A percentile compares a stretch with the other conserved stretches of the same genome.
Conservation (phyloP, 306 rosid species). For the Leucaena leucocephala region DNA sequence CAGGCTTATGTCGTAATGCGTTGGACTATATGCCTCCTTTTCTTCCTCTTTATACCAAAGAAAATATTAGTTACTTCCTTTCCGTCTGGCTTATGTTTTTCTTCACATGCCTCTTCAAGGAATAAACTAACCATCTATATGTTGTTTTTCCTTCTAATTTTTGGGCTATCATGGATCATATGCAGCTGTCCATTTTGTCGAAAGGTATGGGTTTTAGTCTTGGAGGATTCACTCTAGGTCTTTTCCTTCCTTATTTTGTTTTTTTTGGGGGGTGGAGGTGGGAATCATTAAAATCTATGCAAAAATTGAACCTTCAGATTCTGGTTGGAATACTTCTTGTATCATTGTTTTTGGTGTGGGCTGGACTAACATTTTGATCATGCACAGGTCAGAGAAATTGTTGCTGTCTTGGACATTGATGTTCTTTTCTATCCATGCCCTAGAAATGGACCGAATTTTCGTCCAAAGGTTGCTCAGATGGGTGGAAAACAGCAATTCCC, state of each 20-base stretch:
- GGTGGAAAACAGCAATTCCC: constrained; percentile 97
- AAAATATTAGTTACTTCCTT: constrained; percentile 4
- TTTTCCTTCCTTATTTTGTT: background rate
- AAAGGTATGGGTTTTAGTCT: constrained; percentile 61
- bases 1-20: constrained; percentile 6
- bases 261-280: background rate
- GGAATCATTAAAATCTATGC: constrained; percentile 7
- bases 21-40: constrained; percentile 6
- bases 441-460: constrained; percentile 85
- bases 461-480: constrained; percentile 78
- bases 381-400: constrained; percentile 89
- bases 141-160: constrained; percentile 26
- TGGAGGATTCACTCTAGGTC: constrained; percentile 20
- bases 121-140: constrained; percentile 45
- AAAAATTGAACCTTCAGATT: constrained; percentile 26
- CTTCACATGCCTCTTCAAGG: constrained; percentile 7
- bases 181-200: constrained; percentile 96
- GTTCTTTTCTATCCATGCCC: constrained; percentile 96
- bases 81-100: background rate
- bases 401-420: constrained; percentile 90
- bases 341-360: constrained; percentile 28
- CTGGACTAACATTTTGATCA: constrained; percentile 38
- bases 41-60: constrained; percentile 10
- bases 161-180: constrained; percentile 42
- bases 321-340: constrained; percentile 18